Evolutionary conservation across 352 stramenopile genomes (phyloP), one percentile per base, ranked within the genome.

Genomic region (Globisporangium orthogonon): DNA sequence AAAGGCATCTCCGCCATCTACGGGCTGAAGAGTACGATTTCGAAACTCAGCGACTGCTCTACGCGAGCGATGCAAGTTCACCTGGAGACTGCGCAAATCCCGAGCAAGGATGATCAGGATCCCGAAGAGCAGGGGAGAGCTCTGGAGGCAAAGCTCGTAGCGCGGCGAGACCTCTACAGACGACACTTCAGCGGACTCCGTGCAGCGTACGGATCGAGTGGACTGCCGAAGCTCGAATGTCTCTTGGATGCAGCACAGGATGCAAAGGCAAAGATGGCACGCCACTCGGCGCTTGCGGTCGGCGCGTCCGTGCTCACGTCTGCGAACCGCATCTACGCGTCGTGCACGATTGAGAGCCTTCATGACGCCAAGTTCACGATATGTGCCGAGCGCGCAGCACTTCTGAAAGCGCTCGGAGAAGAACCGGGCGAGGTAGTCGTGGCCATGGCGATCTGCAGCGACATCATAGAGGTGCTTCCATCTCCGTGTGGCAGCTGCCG

Each of bases 401-500:
- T 90, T 18, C 60, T 87, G 30, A 85, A 90, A 54, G 65, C 76
- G 56, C 45, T 78, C 15, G 70, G 60, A 1, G 66, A 60, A 40
- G 56, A 54, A 15, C 28, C 41, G 10, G 29, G 40, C 31, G 64
- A 67, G 33, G 60, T 71, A 9, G 55, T 85, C 0, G 54, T 71
- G 10, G 78, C 75, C 0, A 66, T 91, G 55, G 78, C 74, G 13
- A 80, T 89, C 44, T 78, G 74, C 50, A 87, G 73, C 67, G 73
- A 86, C 41, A 71, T 83, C 30, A 53, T 65, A 2, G 43, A 60
- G 0, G 47, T 76, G n/a, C 55, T 89, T 14, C 79, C 78, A 17
- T 80, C 74, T 6, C 81, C 80, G 17, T 93, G 80, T 29, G 83
- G 83, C 23, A 53, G 29, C 35, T 93, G 81, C 65, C 81, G 83